A percentile compares a stretch with the other conserved stretches of the same genome.
Evolutionary conservation across 1,284 basidiomycete genomes (phyloP).

Genomic region (Retiboletus flavoniger): DNA sequence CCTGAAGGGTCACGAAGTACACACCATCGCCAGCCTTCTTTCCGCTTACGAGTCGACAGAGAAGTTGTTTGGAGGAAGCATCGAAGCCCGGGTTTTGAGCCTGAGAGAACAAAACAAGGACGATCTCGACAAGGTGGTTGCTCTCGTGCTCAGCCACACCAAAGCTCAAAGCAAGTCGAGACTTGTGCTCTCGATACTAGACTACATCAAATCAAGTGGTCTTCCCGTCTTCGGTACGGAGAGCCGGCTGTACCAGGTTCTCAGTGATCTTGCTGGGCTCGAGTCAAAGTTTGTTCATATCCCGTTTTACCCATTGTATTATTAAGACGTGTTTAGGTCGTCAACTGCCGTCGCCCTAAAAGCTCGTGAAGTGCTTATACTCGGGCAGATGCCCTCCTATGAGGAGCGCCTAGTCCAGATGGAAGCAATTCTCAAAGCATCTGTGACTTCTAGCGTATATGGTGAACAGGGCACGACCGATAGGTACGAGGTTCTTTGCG

Average conservation of each 20-base stretch:
- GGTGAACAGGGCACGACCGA: conserved; percentile 76
- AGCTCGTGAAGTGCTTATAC: conserved; percentile 95
- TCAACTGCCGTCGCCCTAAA: conserved; percentile 90
- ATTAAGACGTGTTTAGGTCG: conserved; percentile 49
- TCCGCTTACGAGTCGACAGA: conserved; percentile 82
- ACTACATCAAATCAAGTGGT: conserved; percentile 80
- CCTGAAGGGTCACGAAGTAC: conserved; percentile 84
- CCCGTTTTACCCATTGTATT: background rate
- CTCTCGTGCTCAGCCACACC: too few relatives aligned
- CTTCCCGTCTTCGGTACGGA: conserved; percentile 75
- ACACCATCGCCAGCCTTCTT: conserved; percentile 71
- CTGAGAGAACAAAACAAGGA: conserved; percentile 93
- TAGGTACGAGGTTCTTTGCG: conserved; percentile 42
- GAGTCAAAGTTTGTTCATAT: conserved; percentile 74
- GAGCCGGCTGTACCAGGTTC: conserved; percentile 50
- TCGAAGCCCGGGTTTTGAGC: conserved; percentile 88
- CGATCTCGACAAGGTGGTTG: conserved; percentile 85
- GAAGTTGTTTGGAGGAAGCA: conserved; percentile 88
- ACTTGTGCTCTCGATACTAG: conserved; percentile 83
- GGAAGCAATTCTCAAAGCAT: conserved; percentile 88
- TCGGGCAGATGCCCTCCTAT: conserved; percentile 94
- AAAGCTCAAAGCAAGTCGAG: too few relatives aligned
- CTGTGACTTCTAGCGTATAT: conserved; percentile 85
- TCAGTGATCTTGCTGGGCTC: conserved; percentile 61
- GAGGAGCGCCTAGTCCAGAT: conserved; percentile 94